Percentiles rank a stretch among this genome's conserved stretches.
Evolutionary conservation across 2,329 filamentous ascomycete species (phyloP).

Genomic region (Botrytis porri): DNA sequence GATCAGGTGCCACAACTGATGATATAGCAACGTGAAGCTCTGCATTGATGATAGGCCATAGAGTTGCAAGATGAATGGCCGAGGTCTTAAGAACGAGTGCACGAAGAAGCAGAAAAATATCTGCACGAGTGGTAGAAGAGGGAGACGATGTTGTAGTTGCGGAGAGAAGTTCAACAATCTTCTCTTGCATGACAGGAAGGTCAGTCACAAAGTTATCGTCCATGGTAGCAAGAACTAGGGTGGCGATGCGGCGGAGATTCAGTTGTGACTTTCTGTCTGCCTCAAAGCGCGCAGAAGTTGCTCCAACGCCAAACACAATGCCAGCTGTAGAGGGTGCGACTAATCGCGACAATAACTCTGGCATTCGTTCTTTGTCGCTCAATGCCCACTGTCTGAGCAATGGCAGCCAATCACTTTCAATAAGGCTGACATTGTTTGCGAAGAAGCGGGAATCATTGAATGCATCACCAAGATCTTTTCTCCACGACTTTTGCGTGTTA

Average conservation of each 20-base stretch:
- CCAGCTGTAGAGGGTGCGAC: slow-evolving; percentile 86
- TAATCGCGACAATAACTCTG: slow-evolving; percentile 75
- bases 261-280: slow-evolving; percentile 91
- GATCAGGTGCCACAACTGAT: slow-evolving; percentile 66
- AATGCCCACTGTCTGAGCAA: slow-evolving; percentile 81
- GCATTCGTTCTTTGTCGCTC: slow-evolving; percentile 82
- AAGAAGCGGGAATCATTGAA: slow-evolving; percentile 92
- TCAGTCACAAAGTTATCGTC: slow-evolving; percentile 79
- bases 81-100: slow-evolving; percentile 77
- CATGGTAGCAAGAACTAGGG: slow-evolving; percentile 73
- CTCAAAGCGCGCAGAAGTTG: slow-evolving; percentile 88
- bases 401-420: slow-evolving; percentile 75
- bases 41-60: slow-evolving; percentile 88
- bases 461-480: slow-evolving; percentile 85
- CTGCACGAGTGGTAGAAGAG: slow-evolving; percentile 82
- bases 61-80: slow-evolving; percentile 71
- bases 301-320: slow-evolving; percentile 97
- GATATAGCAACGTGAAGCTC: slow-evolving; percentile 80
- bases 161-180: slow-evolving; percentile 78
- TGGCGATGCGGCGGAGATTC: slow-evolving; percentile 77
- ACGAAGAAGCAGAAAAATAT: slow-evolving; percentile 84
- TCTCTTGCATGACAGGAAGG: slow-evolving; percentile 71
- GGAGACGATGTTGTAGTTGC: slow-evolving; percentile 88
- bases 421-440: slow-evolving; percentile 60
- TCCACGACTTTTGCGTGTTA: slow-evolving; percentile 84